Base-by-base conservation (phyloP, 2,329 filamentous ascomycete species). In the Venturia nashicola region DNA sequence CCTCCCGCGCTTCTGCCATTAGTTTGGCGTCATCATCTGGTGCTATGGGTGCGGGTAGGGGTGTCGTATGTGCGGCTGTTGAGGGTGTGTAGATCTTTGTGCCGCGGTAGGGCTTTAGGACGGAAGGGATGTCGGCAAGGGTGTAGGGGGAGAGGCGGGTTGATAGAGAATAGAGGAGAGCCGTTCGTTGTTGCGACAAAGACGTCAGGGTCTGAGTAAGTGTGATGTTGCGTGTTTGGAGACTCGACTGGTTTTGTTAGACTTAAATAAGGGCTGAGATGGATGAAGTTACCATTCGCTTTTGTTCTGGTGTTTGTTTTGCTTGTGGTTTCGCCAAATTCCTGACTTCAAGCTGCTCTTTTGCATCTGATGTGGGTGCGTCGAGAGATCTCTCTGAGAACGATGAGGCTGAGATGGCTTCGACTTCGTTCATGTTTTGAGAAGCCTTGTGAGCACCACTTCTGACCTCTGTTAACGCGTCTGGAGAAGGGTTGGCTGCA, bases 1-100 rank as follows among this genome's bases (percentile, higher is more conserved):
- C 82, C 23, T 75, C 73, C 48, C 81, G 76, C 0, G 83, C 78
- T 12, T 78, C 76, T 16, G 67, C 72, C 66, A 76, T 71, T 5
- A 75, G 65, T 14, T 70, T 71, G 42, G 70, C 39, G n/a, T 61
- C 57, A 42, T 65, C 60, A 27, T 61, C 54, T 32, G 39, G 34
- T 20, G 39, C 51, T 36, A 44, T 61, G 39, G 18, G 27, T 42
- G 39, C 23, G 14, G 40, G 59, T 16, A 42, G 27, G 7, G 63
- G 59, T 23, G 20, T 34, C 12, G 39, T 65, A 34, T 61, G 57
- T 18, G 63, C 43, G 14, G 43, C 23, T 11, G 44, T 65, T 20
- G 63, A 61, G 43, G 63, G 59, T 8, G 27, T 61, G 48, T 65
- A 62, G 34, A 27, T 32, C 2, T 12, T 3, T 27, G 27, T 32